These are phyloP conservation scores for Fusarium sterilihyphosum DNA, from an alignment of 2,329 filamentous ascomycete species.

Conservation along the genomic window DNA sequence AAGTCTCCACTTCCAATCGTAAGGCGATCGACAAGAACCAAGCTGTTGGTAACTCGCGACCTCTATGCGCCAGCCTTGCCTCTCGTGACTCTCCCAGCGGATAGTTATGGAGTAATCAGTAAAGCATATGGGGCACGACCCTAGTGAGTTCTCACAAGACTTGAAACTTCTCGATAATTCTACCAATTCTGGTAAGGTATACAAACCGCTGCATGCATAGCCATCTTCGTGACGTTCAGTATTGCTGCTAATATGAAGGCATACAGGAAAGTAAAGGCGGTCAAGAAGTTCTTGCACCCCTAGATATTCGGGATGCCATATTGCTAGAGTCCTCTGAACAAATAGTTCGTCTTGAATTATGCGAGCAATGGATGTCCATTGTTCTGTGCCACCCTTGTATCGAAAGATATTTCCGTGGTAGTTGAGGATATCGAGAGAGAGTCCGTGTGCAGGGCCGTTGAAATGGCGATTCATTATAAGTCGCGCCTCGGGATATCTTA, in stretches of 20 bases:
- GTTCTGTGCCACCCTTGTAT: background rate
- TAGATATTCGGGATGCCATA: background rate
- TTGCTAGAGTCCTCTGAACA: background rate
- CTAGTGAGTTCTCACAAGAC: background rate
- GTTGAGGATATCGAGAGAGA: background rate
- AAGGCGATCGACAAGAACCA: slow-evolving; percentile 7
- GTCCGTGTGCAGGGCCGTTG: slow-evolving; percentile 2
- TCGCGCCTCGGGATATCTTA: background rate
- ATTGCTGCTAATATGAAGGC: background rate
- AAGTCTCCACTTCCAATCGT: slow-evolving; percentile 16
- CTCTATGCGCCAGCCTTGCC: background rate
- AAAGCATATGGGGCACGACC: slow-evolving; percentile 5
- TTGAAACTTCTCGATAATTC: background rate
- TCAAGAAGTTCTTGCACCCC: background rate
- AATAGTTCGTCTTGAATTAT: slow-evolving; percentile 7
- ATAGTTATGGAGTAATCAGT: slow-evolving; percentile 16
- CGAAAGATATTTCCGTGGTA: background rate
- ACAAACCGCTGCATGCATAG: background rate
- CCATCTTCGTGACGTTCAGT: background rate
- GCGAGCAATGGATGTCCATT: background rate
- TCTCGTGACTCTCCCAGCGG: background rate
- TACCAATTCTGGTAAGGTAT: background rate
- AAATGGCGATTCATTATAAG: slow-evolving; percentile 19
- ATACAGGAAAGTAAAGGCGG: background rate
- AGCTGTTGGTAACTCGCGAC: background rate